Base-by-base conservation (phyloP, 345 rosid genomes). In the Euphorbia pulcherrima region DNA sequence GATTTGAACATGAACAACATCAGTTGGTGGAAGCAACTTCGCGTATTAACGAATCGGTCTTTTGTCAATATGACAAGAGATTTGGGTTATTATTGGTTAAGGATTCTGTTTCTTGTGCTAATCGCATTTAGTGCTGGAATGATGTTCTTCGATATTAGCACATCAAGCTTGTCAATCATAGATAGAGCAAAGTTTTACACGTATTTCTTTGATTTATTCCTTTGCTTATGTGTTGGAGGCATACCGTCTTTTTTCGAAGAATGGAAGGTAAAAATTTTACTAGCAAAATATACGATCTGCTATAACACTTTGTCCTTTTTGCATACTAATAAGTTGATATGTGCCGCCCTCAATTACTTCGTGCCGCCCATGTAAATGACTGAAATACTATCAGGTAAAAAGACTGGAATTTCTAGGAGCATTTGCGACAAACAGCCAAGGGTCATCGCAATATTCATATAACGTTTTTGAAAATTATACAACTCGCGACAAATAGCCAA, bases 161-260 rank as follows among this genome's bases (percentile, higher is more conserved):
- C 59, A 0, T 60, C 64, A 29, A 37, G 57, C 13, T 8, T 20
- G 2, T 50, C 81, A 29, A 62, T 82, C 67, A 0, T 58, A 27
- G 24, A 46, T 6, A 74, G 81, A 67, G 67, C 68, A n/a, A 74
- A 71, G 65, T 74, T 61, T 5, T 67, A 56, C 26, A 64, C 67
- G 0, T 82, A 68, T 47, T 10, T 77, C 12, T 79, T 68, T 35
- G 79, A 69, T 20, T 65, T 79, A 75, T 66, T 82, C 80, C 71
- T 64, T 18, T 69, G 73, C 68, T 69, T 82, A 62, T 74, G 76
- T 4, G 48, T 69, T n/a, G 83, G 81, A 56, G 85, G 72, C 28
- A 51, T 82, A 41, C 83, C 85, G 20, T 79, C 68, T 61, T 71
- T 82, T 64, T 27, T 40, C 6, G 83, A 82, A 47, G 83, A 79